Percentiles rank a stretch among this genome's conserved stretches.
Evolutionary conservation across 2,329 filamentous ascomycete genomes (phyloP).

Genomic region (Phialemoniopsis sp.): DNA sequence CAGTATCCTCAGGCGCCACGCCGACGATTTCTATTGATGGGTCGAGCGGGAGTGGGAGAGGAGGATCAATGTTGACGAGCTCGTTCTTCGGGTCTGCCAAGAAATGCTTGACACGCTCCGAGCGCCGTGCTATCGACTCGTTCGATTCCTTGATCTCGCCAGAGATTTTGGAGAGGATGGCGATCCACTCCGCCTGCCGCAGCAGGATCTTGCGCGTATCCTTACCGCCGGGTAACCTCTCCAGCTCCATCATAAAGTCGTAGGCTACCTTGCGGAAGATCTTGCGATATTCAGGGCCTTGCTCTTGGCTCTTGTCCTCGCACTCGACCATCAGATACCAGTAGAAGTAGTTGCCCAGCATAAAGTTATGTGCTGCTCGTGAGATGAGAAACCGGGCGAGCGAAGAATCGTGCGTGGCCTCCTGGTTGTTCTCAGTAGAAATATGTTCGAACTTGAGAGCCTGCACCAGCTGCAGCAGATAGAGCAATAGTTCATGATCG

Average conservation of each 20-base stretch:
- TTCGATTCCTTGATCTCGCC: constrained; percentile 80
- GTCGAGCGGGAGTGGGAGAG: constrained; percentile 83
- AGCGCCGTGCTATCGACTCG: constrained; percentile 74
- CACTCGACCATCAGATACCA: constrained; percentile 99
- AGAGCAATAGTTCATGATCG: constrained; percentile 85
- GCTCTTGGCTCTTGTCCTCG: constrained; percentile 75
- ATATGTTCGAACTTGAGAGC: constrained; percentile 91
- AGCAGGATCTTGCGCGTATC: constrained; percentile 73
- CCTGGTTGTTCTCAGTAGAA: constrained; percentile 54
- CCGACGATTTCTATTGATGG: constrained; percentile 76
- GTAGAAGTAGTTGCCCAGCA: constrained; percentile 90
- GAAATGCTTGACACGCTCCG: constrained; percentile 79
- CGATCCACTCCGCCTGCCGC: constrained; percentile 85
- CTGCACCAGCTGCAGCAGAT: constrained; percentile 90
- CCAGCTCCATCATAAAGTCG: constrained; percentile 89
- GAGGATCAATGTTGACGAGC: constrained; percentile 75
- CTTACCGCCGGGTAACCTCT: constrained; percentile 64
- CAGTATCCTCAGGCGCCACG: constrained; percentile 70
- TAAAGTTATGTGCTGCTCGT: constrained; percentile 82
- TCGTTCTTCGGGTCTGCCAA: constrained; percentile 89
- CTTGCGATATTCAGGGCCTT: constrained; percentile 70
- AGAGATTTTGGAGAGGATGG: constrained; percentile 82
- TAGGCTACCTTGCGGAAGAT: constrained; percentile 92
- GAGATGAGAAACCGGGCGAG: constrained; percentile 86
- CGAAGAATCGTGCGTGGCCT: constrained; percentile 71